Evolutionary conservation across 202 grass and related monocot genomes (phyloP), one percentile per base, ranked within the genome.

Genomic region (Elaeis oleifera): DNA sequence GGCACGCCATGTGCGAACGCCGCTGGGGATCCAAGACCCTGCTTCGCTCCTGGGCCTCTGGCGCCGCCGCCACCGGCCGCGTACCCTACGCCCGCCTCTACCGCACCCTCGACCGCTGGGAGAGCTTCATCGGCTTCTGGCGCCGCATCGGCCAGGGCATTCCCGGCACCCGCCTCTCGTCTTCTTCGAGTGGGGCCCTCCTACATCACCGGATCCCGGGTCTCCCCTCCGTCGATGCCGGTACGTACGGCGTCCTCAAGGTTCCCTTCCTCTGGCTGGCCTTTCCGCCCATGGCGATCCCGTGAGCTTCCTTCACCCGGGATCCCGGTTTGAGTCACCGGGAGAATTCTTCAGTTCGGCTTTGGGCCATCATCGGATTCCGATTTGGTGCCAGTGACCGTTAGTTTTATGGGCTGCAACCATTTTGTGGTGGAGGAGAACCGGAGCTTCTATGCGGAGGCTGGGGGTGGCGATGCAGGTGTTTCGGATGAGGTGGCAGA

Each of bases 81-180:
- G 59, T 70, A 60, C 54, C 77, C 4, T 63, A 69, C 1, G 77
- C 67, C 23, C 78, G 68, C 44, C 81, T 91, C 17, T 80, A 89
- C 74, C 82, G 72, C 28, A 76, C 81, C 20, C 84, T 97, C 16
- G 82, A 91, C 71, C 71, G 89, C 49, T 89, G 89, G 48, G 81
- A 79, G 61, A 78, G 74, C 27, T 79, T 97, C 26, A 81, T 84
- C 50, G 92, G 88, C 22, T 81, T 97, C 77, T 97, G 92, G 92
- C 88, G 77, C 77, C 74, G 79, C 29, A 74, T 97, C 60, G 72
- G 70, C 15, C 19, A 28, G n/a, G 70, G 58, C 11, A 24, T 59
- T n/a, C 50, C 73, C 26, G 3, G 49, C 48, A 2, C 52, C 51
- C 66, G 50, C 70, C 74, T 56, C 22, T 71, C 58, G 52, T 73